Percentiles rank a stretch among this genome's conserved stretches.
These are phyloP conservation scores for Lyophyllum atratum DNA, from an alignment of 768 basidiomycete genomes.

Conservation along the genomic window DNA sequence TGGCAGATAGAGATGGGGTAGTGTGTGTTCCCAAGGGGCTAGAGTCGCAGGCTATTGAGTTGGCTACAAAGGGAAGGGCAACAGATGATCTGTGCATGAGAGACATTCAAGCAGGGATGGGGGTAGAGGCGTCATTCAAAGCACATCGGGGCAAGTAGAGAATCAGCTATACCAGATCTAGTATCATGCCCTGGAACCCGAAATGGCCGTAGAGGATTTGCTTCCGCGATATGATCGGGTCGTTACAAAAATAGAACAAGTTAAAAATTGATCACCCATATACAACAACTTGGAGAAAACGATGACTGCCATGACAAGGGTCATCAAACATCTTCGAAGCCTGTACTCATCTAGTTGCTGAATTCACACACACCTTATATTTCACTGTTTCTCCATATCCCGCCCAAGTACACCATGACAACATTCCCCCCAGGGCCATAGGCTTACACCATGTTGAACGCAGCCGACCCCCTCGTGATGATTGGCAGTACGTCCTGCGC, in stretches of 20 bases:
- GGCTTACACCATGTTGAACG: slow-evolving; percentile 4
- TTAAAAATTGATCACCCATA: too few relatives aligned
- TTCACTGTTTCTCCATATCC: neutral
- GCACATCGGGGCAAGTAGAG: slow-evolving; percentile 56
- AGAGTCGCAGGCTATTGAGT: slow-evolving; percentile 53
- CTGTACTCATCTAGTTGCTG: too few relatives aligned
- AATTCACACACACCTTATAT: too few relatives aligned
- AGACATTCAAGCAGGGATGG: slow-evolving; percentile 76
- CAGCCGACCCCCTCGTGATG: slow-evolving; percentile 3
- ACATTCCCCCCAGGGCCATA: neutral
- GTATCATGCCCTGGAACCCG: neutral
- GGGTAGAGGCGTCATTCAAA: slow-evolving; percentile 78
- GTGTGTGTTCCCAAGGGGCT: slow-evolving; percentile 70
- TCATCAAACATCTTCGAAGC: neutral
- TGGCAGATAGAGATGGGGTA: slow-evolving; percentile 90
- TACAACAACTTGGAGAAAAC: neutral
- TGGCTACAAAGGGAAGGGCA: slow-evolving; percentile 59
- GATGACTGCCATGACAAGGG: neutral
- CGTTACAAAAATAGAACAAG: neutral
- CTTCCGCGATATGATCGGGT: neutral
- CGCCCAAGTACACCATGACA: neutral
- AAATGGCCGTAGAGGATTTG: neutral
- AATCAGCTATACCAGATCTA: too few relatives aligned
- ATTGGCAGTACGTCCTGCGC: slow-evolving; percentile 13
- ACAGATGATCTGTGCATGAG: slow-evolving; percentile 72